phyloP scores from a whole-genome alignment of 1,284 basidiomycete genomes.

The Singerocomus rubriflavus region DNA sequence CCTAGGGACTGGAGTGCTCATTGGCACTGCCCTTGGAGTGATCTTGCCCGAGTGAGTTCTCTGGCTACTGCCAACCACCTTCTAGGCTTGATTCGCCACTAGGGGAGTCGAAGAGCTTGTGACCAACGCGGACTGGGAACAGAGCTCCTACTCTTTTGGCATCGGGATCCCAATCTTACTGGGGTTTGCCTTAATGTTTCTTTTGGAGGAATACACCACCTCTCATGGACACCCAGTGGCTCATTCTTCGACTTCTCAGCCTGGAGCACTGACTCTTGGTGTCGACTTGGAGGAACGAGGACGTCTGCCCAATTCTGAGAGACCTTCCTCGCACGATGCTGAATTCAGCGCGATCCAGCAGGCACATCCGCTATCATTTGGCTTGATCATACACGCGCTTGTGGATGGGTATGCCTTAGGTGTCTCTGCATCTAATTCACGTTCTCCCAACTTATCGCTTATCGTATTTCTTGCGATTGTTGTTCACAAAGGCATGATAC shows the following conservation, averaged over 20 bases:
- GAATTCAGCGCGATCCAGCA: constrained; percentile 21
- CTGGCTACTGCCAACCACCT: constrained; percentile 14
- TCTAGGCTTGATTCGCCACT: neutral
- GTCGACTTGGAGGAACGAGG: constrained; percentile 34
- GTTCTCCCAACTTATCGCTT: constrained; percentile 53
- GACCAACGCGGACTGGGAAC: constrained; percentile 32
- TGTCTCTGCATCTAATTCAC: constrained; percentile 57
- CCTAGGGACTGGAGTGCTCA: constrained; percentile 79
- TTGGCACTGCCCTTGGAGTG: constrained; percentile 86
- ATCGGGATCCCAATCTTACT: constrained; percentile 74
- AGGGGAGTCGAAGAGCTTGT: constrained; percentile 63
- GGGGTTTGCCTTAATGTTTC: constrained; percentile 85
- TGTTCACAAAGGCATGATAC: constrained; percentile 75
- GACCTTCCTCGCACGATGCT: constrained; percentile 8
- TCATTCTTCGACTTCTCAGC: constrained; percentile 21
- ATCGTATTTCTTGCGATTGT: constrained; percentile 87
- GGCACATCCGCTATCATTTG: constrained; percentile 75
- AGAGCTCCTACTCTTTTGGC: constrained; percentile 36
- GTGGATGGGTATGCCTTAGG: constrained; percentile 91
- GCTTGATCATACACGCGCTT: constrained; percentile 81
- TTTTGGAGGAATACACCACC: constrained; percentile 62
- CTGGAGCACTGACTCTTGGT: constrained; percentile 15
- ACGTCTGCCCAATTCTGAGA: constrained; percentile 12
- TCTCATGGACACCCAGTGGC: constrained; percentile 41
- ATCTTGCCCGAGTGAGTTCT: constrained; percentile 84